Percentiles rank a stretch among this genome's conserved stretches.
Conservation (phyloP, 2,329 filamentous ascomycete species). For the Westerdykella sp. region DNA sequence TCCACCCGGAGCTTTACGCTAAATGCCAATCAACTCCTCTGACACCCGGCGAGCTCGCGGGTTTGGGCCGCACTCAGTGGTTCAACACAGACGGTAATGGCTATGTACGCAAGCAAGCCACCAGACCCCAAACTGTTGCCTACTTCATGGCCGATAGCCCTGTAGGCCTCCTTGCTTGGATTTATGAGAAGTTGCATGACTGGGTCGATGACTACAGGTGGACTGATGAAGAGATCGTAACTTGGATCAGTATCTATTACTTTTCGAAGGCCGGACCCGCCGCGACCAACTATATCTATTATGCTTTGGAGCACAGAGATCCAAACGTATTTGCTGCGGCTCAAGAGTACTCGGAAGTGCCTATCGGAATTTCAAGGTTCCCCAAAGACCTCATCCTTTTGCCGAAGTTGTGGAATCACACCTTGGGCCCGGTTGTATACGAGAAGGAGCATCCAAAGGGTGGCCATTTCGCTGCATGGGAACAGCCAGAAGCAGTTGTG, state of each 20-base stretch:
- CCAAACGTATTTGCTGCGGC: constrained; percentile 2
- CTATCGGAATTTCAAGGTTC: constrained; percentile 5
- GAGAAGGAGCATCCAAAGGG: constrained; percentile 32
- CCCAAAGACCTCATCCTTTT: constrained; percentile 5
- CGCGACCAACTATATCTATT: constrained; percentile 56
- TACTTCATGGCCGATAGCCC: constrained; percentile 64
- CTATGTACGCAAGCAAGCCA: constrained; percentile 54
- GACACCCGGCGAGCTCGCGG: constrained; percentile 2
- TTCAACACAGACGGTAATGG: constrained; percentile 50
- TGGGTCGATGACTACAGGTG: constrained; percentile 66
- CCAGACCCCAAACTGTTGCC: constrained; percentile 63
- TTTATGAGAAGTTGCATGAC: constrained; percentile 69
- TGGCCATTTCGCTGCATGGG: constrained; percentile 55
- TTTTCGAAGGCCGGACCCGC: constrained; percentile 61
- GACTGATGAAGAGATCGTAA: constrained; percentile 66
- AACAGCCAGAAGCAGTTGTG: constrained; percentile 47
- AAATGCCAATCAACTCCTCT: background rate
- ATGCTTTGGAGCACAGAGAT: constrained; percentile 45
- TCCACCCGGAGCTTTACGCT: constrained; percentile 2
- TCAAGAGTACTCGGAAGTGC: background rate
- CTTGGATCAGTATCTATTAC: constrained; percentile 64
- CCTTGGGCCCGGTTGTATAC: constrained; percentile 7
- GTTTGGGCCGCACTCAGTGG: constrained; percentile 16
- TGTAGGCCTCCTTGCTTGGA: constrained; percentile 63
- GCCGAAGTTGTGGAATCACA: constrained; percentile 7